Conservation (phyloP, 164 flowering plant genomes). For the Vitis amurensis region DNA sequence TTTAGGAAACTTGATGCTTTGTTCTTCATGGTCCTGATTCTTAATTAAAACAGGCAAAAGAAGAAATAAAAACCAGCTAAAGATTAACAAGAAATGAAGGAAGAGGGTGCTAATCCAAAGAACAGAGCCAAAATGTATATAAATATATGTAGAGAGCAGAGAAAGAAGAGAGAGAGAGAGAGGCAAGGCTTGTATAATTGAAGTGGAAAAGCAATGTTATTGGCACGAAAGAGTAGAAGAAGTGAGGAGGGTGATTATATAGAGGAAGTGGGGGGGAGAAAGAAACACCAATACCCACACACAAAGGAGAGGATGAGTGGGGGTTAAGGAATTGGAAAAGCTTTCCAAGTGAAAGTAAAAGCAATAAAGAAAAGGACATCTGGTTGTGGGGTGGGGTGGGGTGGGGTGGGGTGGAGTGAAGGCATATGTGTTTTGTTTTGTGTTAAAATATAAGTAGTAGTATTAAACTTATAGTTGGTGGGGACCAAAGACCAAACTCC, state of each 20-base stretch:
- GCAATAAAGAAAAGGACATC: no score
- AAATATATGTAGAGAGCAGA: not conserved
- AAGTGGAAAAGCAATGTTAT: constrained; percentile 1
- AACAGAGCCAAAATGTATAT: not conserved
- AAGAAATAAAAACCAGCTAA: not conserved
- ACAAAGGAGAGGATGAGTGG: constrained; percentile 4
- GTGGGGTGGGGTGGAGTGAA: no score
- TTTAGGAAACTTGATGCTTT: constrained; percentile 46
- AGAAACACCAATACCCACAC: not conserved
- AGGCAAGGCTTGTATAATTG: not conserved
- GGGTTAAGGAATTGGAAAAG: constrained; percentile 8
- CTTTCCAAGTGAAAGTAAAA: no score
- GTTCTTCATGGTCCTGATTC: constrained; percentile 46
- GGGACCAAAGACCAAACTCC: no score
- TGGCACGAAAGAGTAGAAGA: constrained; percentile 4
- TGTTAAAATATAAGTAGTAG: no score
- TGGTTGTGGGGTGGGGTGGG: no score
- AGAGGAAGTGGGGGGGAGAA: not conserved
- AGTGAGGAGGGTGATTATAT: constrained; percentile 5
- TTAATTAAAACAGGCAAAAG: no score
- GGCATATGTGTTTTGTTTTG: no score
- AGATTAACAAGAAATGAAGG: not conserved
- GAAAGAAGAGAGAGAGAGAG: constrained; percentile 1
- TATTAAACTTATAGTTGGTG: no score
- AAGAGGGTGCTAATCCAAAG: not conserved